phyloP scores from a whole-genome alignment of 306 rosid species.

The Vigna mungo region DNA sequence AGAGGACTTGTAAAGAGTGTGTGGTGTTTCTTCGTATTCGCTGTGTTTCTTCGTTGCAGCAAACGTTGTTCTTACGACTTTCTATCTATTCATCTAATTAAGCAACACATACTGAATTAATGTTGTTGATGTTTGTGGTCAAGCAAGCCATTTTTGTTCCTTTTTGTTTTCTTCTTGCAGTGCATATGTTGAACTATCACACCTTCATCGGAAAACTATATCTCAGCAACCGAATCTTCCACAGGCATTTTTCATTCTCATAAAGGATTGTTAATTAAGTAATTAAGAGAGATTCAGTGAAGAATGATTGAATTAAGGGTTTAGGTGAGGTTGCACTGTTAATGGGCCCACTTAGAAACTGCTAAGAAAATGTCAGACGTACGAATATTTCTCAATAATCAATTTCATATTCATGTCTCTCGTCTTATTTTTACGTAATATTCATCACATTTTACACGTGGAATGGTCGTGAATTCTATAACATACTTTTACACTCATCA shows the following conservation, averaged over 20 bases:
- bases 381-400: background rate
- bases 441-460: conserved; percentile 7
- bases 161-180: conserved; percentile 3
- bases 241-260: background rate
- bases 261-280: background rate
- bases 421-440: background rate
- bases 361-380: background rate
- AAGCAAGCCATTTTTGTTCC: background rate
- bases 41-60: conserved; percentile 29
- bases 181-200: conserved; percentile 50
- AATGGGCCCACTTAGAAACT: background rate
- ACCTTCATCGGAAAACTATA: conserved; percentile 41
- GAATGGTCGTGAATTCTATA: background rate
- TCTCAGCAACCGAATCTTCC: conserved; percentile 49
- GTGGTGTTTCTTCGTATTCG: conserved; percentile 28
- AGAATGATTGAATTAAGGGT: conserved; percentile 1
- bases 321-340: conserved; percentile 9
- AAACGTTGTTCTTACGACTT: conserved; percentile 46
- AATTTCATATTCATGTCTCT: background rate
- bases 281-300: background rate
- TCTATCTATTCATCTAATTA: background rate
- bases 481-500: no score
- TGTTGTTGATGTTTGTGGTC: conserved; percentile 37
- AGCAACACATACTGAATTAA: conserved; percentile 15
- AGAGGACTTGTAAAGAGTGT: conserved; percentile 32